phyloP scores from a whole-genome alignment of 2,329 filamentous ascomycete species.

The Scytalidium lignicola region DNA sequence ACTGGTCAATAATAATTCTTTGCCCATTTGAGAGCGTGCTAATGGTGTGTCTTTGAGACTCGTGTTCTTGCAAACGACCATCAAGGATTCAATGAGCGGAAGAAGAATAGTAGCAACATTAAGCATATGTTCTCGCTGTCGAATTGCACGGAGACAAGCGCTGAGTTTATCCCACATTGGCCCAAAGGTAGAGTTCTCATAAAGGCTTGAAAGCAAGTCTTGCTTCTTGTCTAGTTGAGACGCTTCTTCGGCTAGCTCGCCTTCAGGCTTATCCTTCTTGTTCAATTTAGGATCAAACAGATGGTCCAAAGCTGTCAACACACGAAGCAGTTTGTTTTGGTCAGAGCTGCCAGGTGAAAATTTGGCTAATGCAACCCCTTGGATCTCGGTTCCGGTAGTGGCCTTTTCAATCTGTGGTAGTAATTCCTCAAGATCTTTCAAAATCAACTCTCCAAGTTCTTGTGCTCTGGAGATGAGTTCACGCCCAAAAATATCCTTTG shows the following conservation, averaged over 20 bases:
- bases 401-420: constrained; percentile 83
- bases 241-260: constrained; percentile 48
- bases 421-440: constrained; percentile 78
- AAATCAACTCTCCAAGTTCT: constrained; percentile 75
- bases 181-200: constrained; percentile 85
- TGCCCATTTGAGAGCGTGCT: constrained; percentile 36
- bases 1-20: constrained; percentile 69
- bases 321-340: constrained; percentile 89
- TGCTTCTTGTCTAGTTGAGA: constrained; percentile 62
- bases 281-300: constrained; percentile 81
- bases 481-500: constrained; percentile 85
- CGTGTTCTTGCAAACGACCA: constrained; percentile 99
- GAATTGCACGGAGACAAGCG: constrained; percentile 80
- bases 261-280: constrained; percentile 35
- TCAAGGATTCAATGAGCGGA: constrained; percentile 90
- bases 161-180: constrained; percentile 91
- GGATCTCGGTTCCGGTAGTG: constrained; percentile 85
- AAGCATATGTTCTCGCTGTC: constrained; percentile 89
- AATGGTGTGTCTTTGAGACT: constrained; percentile 41
- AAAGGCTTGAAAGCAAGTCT: constrained; percentile 79
- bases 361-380: constrained; percentile 87
- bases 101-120: constrained; percentile 95
- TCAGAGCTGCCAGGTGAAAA: constrained; percentile 96
- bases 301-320: constrained; percentile 91
- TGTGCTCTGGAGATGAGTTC: constrained; percentile 88